Conservation (phyloP, 106 monocot genomes). For the Dioscorea zingiberensis region DNA sequence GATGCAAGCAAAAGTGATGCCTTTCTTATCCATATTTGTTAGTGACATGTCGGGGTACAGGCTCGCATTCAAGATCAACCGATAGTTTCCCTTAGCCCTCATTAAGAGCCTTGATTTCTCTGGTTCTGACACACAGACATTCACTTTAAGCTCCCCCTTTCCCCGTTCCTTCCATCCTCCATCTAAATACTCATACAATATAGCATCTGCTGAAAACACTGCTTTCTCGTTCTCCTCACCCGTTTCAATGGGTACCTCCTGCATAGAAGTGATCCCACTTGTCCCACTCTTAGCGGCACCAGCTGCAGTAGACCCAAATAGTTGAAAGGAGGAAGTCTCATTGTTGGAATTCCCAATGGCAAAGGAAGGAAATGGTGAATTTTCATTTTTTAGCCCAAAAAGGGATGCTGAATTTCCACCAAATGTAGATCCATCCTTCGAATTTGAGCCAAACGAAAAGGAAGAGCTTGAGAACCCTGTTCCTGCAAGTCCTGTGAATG, state of each 20-base stretch:
- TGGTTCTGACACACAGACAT: slow-evolving; percentile 32
- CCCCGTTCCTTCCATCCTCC: slow-evolving; percentile 97
- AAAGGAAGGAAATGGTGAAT: slow-evolving; percentile 27
- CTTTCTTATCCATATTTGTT: slow-evolving; percentile 86
- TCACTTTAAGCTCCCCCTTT: slow-evolving; percentile 85
- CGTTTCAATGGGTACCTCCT: slow-evolving; percentile 72
- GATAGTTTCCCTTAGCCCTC: slow-evolving; percentile 83
- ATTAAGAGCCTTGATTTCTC: slow-evolving; percentile 82
- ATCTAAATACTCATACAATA: slow-evolving; percentile 84
- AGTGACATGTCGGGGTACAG: slow-evolving; percentile 88
- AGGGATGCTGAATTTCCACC: slow-evolving; percentile 26
- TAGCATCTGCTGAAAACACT: slow-evolving; percentile 77
- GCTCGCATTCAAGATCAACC: slow-evolving; percentile 82
- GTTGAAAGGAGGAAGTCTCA: slow-evolving; percentile 22
- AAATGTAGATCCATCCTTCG: slow-evolving; percentile 41
- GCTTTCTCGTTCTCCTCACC: slow-evolving; percentile 92
- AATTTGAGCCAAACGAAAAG: slow-evolving; percentile 63
- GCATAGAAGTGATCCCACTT: slow-evolving; percentile 32
- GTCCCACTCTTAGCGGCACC: slow-evolving; percentile 24
- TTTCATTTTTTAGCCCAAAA: slow-evolving; percentile 40
- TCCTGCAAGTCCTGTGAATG: slow-evolving; percentile 83
- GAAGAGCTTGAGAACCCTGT: slow-evolving; percentile 72
- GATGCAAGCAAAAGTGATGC: slow-evolving; percentile 84
- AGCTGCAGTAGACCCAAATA: slow-evolving; percentile 14
- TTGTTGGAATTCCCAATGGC: slow-evolving; percentile 32